These are phyloP conservation scores for Diplodia seriata DNA, from an alignment of 2,329 filamentous ascomycete genomes.

Conservation along the genomic window DNA sequence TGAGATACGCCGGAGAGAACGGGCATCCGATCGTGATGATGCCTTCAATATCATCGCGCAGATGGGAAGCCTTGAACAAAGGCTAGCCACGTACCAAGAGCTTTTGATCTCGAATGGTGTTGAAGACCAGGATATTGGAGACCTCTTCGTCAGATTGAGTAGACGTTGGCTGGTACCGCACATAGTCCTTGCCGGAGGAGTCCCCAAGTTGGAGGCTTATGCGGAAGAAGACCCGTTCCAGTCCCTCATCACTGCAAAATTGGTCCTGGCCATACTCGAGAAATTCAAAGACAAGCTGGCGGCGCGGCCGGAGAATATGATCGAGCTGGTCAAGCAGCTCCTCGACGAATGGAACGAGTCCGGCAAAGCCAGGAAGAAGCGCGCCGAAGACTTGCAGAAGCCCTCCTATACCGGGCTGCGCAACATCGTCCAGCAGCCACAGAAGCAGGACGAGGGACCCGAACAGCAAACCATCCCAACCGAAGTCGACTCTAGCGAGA, in stretches of 20 bases:
- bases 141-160: constrained; percentile 67
- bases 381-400: constrained; percentile 34
- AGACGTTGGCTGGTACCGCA: constrained; percentile 61
- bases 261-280: constrained; percentile 71
- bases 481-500: constrained; percentile 44
- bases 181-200: constrained; percentile 31
- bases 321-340: constrained; percentile 69
- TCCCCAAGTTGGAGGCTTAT: constrained; percentile 36
- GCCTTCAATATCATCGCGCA: constrained; percentile 82
- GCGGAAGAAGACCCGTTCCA: constrained; percentile 53
- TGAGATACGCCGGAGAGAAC: constrained; percentile 67
- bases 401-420: constrained; percentile 41
- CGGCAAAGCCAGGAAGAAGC: constrained; percentile 53
- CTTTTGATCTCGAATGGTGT: constrained; percentile 58
- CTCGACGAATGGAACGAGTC: constrained; percentile 55
- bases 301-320: constrained; percentile 67
- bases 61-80: constrained; percentile 42
- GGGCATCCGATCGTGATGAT: constrained; percentile 78
- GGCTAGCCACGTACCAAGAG: constrained; percentile 39
- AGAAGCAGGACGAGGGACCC: neutral
- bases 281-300: constrained; percentile 69
- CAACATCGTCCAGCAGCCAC: constrained; percentile 38
- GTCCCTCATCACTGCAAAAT: constrained; percentile 64
- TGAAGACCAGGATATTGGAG: constrained; percentile 62
- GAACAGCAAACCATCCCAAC: neutral